Evolutionary conservation across 2,329 filamentous ascomycete genomes (phyloP).

Genomic region (Aspergillus pseudoglaucus): DNA sequence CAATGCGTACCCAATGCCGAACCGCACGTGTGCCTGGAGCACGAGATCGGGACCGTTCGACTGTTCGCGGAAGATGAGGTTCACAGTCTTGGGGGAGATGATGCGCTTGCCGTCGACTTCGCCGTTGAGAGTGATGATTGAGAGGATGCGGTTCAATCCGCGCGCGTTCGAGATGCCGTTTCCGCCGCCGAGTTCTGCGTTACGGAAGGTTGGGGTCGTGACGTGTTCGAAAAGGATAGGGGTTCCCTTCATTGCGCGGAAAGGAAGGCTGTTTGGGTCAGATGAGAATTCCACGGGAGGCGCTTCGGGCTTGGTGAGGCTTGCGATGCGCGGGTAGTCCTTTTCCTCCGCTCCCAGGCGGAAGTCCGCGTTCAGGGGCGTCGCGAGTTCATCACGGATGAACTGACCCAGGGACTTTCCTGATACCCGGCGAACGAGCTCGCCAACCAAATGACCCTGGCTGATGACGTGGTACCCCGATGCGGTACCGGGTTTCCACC

Average conservation of each 20-base stretch:
- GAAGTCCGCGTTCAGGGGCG: conserved; percentile 42
- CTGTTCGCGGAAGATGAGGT: conserved; percentile 43
- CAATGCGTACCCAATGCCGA: conserved; percentile 40
- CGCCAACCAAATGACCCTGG: conserved; percentile 40
- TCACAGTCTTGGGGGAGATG: conserved; percentile 37
- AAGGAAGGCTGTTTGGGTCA: conserved; percentile 21
- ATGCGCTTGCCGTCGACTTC: conserved; percentile 28
- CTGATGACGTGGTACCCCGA: conserved; percentile 39
- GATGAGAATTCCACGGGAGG: conserved; percentile 7
- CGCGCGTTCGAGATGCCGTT: conserved; percentile 45
- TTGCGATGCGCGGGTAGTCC: conserved; percentile 37
- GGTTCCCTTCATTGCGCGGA: conserved; percentile 26
- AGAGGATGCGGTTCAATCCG: conserved; percentile 38
- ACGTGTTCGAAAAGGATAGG: conserved; percentile 14
- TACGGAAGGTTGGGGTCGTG: conserved; percentile 29
- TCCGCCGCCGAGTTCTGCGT: conserved; percentile 35
- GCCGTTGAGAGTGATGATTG: conserved; percentile 30
- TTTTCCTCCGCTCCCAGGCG: conserved; percentile 39
- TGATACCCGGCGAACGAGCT: conserved; percentile 36
- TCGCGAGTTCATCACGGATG: conserved; percentile 37
- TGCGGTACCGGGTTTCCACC: conserved; percentile 41
- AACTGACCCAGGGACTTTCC: conserved; percentile 42
- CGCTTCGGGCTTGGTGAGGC: conserved; percentile 25
- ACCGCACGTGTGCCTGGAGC: conserved; percentile 27
- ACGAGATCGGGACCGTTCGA: conserved; percentile 37